A percentile compares a stretch with the other conserved stretches of the same genome.
phyloP scores from a whole-genome alignment of 768 basidiomycete genomes.

The Lentinus tigrinus region DNA sequence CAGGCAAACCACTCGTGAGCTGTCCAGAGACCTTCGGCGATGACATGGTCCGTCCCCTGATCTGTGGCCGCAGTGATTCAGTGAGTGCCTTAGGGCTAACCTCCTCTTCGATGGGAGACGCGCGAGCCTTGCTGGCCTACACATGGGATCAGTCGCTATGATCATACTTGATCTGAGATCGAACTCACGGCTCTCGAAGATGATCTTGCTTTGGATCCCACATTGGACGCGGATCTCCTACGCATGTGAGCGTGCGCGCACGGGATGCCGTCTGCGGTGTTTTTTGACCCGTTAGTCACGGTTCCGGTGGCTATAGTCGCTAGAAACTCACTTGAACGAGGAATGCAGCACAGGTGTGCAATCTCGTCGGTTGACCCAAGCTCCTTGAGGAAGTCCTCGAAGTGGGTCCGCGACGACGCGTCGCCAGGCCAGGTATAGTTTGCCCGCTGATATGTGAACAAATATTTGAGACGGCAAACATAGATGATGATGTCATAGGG shows the following conservation, averaged over 20 bases:
- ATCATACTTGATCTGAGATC: neutral
- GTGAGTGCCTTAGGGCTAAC: neutral
- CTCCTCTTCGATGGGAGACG: neutral
- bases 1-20: neutral
- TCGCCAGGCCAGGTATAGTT: constrained; percentile 17
- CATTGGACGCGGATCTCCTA: neutral
- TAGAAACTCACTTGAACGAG: neutral
- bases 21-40: neutral
- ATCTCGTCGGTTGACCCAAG: constrained; percentile 8
- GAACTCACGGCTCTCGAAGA: constrained; percentile 10
- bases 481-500: constrained; percentile 4
- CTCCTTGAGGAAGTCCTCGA: constrained; percentile 16
- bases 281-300: neutral
- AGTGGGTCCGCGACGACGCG: constrained; percentile 11
- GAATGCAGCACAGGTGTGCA: constrained; percentile 12
- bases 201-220: neutral
- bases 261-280: constrained; percentile 4
- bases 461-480: neutral
- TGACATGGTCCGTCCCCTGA: constrained; percentile 8
- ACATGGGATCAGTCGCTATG: neutral
- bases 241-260: constrained; percentile 10
- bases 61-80: neutral
- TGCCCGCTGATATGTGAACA: constrained; percentile 7
- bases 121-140: constrained; percentile 4
- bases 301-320: neutral